These are phyloP conservation scores for Acacia confusa DNA, from an alignment of 306 rosid species.

Conservation along the genomic window DNA sequence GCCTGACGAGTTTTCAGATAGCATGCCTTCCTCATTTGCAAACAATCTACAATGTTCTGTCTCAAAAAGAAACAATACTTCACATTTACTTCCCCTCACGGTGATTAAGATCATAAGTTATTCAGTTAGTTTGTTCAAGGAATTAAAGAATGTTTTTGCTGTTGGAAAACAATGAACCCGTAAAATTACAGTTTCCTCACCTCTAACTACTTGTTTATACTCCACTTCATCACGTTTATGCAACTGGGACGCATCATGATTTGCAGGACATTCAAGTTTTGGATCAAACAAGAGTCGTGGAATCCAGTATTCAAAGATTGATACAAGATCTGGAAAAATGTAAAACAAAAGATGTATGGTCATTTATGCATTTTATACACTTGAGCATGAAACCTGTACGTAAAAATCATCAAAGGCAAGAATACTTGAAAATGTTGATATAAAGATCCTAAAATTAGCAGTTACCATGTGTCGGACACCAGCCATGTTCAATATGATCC, in stretches of 20 bases:
- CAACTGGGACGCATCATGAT: constrained; percentile 29
- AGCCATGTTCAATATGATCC: not conserved
- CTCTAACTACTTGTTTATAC: constrained; percentile 52
- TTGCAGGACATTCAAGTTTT: too few relatives aligned
- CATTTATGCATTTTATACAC: too few relatives aligned
- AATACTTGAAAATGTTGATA: too few relatives aligned
- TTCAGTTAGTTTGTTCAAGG: not conserved
- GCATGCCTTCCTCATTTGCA: constrained; percentile 51
- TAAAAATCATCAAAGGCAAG: too few relatives aligned
- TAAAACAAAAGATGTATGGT: too few relatives aligned
- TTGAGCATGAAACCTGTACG: too few relatives aligned
- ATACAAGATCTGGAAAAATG: too few relatives aligned
- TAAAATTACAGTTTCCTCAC: constrained; percentile 32
- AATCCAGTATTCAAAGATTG: too few relatives aligned
- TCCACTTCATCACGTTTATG: constrained; percentile 4
- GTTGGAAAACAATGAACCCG: not conserved
- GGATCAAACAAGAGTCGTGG: constrained; percentile 1
- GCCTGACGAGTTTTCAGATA: too few relatives aligned
- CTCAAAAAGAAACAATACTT: constrained; percentile 24
- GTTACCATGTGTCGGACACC: not conserved
- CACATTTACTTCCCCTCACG: not conserved
- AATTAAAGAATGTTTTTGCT: not conserved
- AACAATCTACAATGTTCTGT: constrained; percentile 70
- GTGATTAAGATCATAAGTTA: not conserved
- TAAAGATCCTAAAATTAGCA: too few relatives aligned